Base-by-base conservation (phyloP, 208 protist genomes). In the Wallacemonas sp. region DNA sequence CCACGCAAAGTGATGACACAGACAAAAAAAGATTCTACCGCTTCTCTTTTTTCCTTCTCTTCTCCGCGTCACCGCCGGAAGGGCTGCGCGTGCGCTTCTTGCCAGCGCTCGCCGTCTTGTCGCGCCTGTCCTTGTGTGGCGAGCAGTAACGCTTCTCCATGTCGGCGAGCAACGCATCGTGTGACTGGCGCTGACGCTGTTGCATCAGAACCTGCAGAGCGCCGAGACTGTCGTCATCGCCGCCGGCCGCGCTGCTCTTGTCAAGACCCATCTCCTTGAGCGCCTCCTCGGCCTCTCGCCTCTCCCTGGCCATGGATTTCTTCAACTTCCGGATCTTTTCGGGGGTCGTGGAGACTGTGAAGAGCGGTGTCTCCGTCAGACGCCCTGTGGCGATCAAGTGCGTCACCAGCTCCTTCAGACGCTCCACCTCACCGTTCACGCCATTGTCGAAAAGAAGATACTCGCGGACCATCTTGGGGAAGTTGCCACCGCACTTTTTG, bases 381-480 rank as follows among this genome's bases (percentile, higher is more conserved):
- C 57, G 57, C 0, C 82, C 84, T 2, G 12, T 14, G 16, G 72
- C 62, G 8, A 92, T 69, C 26, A 89, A 72, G 26, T 8, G 1
- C 16, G 52, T 38, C 31, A 84, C 76, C 32, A 92, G 76, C 0
- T 61, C 44, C 7, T 70, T 69, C 45, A 93, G 75, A 0, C 91
- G 82, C 31, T 67, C 36, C 57, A 91, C 73, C 67, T 93, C 91
- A 16, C 48, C 65, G 12, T 61, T 54, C 16, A 82, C 65, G 18
- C 79, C 76, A 48, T 96, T 96, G 73, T 93, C 87, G 38, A 93
- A 96, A 23, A 96, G 72, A 0, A 93, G 57, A 45, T 85, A 68
- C 70, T 89, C 76, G 31, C 67, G 75, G 29, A 93, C 70, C 85
- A 92, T 91, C n/a, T 79, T 77, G 0, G 45, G 44, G 45, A 96